Percentiles rank a stretch among this genome's conserved stretches.
These are phyloP conservation scores for Tetracladium maxilliforme DNA, from an alignment of 2,329 filamentous ascomycete species.

Conservation along the genomic window DNA sequence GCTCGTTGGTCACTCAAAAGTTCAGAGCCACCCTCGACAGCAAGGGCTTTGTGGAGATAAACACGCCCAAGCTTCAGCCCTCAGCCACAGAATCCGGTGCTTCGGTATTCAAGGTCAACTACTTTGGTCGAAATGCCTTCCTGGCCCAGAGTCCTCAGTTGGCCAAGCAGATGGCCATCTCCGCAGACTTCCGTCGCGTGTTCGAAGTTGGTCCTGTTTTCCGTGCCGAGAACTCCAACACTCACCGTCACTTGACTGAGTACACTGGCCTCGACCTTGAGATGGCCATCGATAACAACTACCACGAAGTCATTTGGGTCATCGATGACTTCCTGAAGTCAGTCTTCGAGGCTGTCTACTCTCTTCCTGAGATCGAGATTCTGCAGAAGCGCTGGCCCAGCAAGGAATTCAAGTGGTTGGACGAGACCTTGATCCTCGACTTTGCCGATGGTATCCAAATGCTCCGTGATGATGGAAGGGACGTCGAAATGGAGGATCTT, in stretches of 20 bases:
- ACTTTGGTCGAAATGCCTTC: slow-evolving; percentile 79
- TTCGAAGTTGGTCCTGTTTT: slow-evolving; percentile 88
- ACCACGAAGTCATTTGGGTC: slow-evolving; percentile 70
- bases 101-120: slow-evolving; percentile 82
- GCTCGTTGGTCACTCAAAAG: slow-evolving; percentile 63
- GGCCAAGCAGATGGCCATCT: slow-evolving; percentile 85
- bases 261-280: slow-evolving; percentile 89
- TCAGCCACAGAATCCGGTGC: slow-evolving; percentile 83
- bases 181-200: slow-evolving; percentile 76
- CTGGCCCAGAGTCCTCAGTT: slow-evolving; percentile 84
- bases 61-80: slow-evolving; percentile 83
- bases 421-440: slow-evolving; percentile 67
- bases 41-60: slow-evolving; percentile 78
- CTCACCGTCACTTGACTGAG: slow-evolving; percentile 73
- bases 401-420: slow-evolving; percentile 73
- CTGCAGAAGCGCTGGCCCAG: slow-evolving; percentile 78
- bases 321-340: slow-evolving; percentile 72
- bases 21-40: slow-evolving; percentile 67
- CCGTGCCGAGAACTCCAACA: slow-evolving; percentile 87
- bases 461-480: slow-evolving; percentile 65
- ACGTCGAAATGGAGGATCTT: slow-evolving; percentile 66
- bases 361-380: slow-evolving; percentile 60
- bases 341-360: slow-evolving; percentile 60
- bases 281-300: slow-evolving; percentile 81
- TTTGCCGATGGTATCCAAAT: slow-evolving; percentile 71